These are phyloP conservation scores for Huntiella savannae DNA, from an alignment of 2,329 filamentous ascomycete species.

Conservation along the genomic window DNA sequence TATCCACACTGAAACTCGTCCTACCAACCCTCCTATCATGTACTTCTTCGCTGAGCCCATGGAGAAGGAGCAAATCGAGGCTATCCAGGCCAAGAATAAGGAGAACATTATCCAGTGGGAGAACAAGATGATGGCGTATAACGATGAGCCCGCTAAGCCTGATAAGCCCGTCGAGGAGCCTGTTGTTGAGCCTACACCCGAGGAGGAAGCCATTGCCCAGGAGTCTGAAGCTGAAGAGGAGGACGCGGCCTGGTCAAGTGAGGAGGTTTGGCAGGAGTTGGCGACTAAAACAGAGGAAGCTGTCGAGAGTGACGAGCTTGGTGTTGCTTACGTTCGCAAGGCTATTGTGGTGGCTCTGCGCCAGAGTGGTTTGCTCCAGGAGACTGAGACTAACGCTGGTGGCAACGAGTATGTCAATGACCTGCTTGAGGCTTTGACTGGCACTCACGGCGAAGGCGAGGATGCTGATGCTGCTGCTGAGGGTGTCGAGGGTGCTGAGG, in stretches of 20 bases:
- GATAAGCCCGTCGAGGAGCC: slow-evolving; percentile 12
- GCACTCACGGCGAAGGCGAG: slow-evolving; percentile 12
- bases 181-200: slow-evolving; percentile 10
- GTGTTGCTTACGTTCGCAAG: slow-evolving; percentile 31
- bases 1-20: slow-evolving; percentile 62
- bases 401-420: slow-evolving; percentile 29
- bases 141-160: slow-evolving; percentile 15
- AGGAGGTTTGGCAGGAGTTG: slow-evolving; percentile 33
- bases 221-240: slow-evolving; percentile 13
- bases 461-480: neutral
- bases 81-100: slow-evolving; percentile 51
- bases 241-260: slow-evolving; percentile 14
- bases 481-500: slow-evolving; percentile 2
- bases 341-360: slow-evolving; percentile 35
- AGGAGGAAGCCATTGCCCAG: slow-evolving; percentile 10
- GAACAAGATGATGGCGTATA: slow-evolving; percentile 35
- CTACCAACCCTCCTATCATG: slow-evolving; percentile 44
- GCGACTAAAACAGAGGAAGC: slow-evolving; percentile 35
- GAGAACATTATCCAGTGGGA: slow-evolving; percentile 52
- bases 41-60: slow-evolving; percentile 85
- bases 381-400: slow-evolving; percentile 24
- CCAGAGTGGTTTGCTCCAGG: slow-evolving; percentile 31
- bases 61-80: slow-evolving; percentile 47
- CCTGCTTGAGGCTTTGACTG: slow-evolving; percentile 29
- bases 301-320: slow-evolving; percentile 37